phyloP scores from a whole-genome alignment of 2,329 filamentous ascomycete genomes.

The Gremmenia infestans region DNA sequence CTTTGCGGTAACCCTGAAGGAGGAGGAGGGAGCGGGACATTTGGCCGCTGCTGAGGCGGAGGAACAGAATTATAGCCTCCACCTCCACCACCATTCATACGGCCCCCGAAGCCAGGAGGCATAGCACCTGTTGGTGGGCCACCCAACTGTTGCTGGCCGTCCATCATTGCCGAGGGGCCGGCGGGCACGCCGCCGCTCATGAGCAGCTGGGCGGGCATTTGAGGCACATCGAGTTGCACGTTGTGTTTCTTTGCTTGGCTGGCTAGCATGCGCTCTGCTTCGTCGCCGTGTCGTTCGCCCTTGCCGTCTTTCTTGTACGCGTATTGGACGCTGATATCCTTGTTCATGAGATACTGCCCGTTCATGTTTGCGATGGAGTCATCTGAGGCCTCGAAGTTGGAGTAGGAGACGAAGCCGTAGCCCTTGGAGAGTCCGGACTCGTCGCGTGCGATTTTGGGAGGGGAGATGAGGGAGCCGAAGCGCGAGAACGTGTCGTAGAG shows the following conservation, averaged over 20 bases:
- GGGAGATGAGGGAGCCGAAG: constrained; percentile 78
- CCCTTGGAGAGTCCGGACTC: constrained; percentile 86
- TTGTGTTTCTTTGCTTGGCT: constrained; percentile 92
- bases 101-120: constrained; percentile 27
- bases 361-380: constrained; percentile 90
- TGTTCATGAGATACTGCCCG: constrained; percentile 94
- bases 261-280: constrained; percentile 86
- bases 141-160: constrained; percentile 15
- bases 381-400: constrained; percentile 89
- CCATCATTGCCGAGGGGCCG: constrained; percentile 38
- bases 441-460: constrained; percentile 90
- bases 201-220: constrained; percentile 34
- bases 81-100: constrained; percentile 12
- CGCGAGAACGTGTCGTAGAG: constrained; percentile 93
- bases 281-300: constrained; percentile 90
- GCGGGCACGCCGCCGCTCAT: constrained; percentile 38
- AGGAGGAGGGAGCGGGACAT: constrained; percentile 54
- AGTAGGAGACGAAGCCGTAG: constrained; percentile 92
- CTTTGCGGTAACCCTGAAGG: constrained; percentile 53
- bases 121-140: constrained; percentile 21
- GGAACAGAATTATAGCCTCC: constrained; percentile 28
- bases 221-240: constrained; percentile 64
- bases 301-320: constrained; percentile 99
- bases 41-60: constrained; percentile 31
- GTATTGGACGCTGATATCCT: constrained; percentile 94